Base-by-base conservation (phyloP, 257 asterid species). In the Anisodus tanguticus region DNA sequence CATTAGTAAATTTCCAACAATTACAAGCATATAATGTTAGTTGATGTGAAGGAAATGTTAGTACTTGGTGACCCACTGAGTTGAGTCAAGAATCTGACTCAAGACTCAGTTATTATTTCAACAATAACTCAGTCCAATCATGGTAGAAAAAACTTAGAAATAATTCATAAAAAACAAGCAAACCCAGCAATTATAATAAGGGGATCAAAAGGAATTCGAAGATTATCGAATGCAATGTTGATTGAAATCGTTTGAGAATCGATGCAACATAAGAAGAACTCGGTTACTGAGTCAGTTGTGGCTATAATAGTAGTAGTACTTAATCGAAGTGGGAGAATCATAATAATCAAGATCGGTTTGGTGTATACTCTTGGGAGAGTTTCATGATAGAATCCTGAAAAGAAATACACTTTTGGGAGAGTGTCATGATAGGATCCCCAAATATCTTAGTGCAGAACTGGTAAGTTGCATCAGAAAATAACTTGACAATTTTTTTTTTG, bases 161-260 rank as follows among this genome's bases (percentile, higher is more conserved):
- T 81, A 88, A 83, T 83, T 22, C 92, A 86, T 80, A n/a, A 80
- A 22, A 93, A 87, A 83, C 49, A 35, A 58, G 94, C 89, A 66
- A 85, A 86, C 90, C 90, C 96, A 53, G 91, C 90, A 26, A 80
- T 95, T 1, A 64, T 95, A 13, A 72, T 86, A 67, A 98, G 99
- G 10, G 98, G 98, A 76, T 86, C 90, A 3, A 90, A 93, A 87
- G 99, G 98, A 16, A 86, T 94, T 8, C 93, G 99, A n/a, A 83
- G 96, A 79, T 19, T 94, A 49, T 89, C 97, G 1, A 91, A 77
- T 82, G 87, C 95, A 22, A 95, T 94, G 97, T 83, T 94, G 43
- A 94, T 83, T 2, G 92, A 88, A 55, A 94, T 94, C 6, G 96
- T 90, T 0, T 58, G 94, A 70, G 85, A 90, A 1, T 84, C 94